Evolutionary conservation across 78 protist genomes (phyloP), one percentile per base, ranked within the genome.

Genomic region (Dictyostelium brefeldianum): DNA sequence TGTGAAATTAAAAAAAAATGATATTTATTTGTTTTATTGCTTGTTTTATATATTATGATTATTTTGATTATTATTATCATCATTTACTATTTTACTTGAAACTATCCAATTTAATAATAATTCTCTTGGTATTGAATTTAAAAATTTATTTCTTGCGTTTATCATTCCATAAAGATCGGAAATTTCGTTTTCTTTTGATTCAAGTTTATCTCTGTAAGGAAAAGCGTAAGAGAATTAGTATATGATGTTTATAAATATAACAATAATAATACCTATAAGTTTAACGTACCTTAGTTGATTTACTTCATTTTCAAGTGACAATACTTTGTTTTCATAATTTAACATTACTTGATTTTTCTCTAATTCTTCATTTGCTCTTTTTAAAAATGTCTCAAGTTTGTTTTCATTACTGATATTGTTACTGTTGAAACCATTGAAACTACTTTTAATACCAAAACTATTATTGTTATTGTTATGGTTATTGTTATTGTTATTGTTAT

Each of bases 111-210:
- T 83, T 7, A 83, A 46, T 6, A 83, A 12, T 17, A 83, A 41
- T 29, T 83, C 90, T 48, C 74, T 83, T 25, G 90, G 90, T 14
- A 83, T 20, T 50, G 90, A 83, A 43, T 83, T 41, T 71, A 83
- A 71, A 20, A 83, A 48, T 12, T 56, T 65, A 71, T 83, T 71
- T 36, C 90, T 48, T 53, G 90, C 79, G 9, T 71, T 51, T 22
- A 83, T n/a, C 46, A 69, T 71, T 53, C 78, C 43, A 41, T 69
- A 50, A 54, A 83, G 36, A 25, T 83, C 80, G 1, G 54, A 11
- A 53, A 83, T 83, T 43, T 83, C 90, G 71, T 31, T 31, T 9
- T 83, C 90, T 54, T 36, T 69, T n/a, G 71, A 29, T 54, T 83
- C 90, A 31, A 83, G n/a, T 15, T 69, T 81, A 5, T 47, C 78